Evolutionary conservation across 1,284 basidiomycete species (phyloP).

Genomic region (Xerocomus minutiporus): DNA sequence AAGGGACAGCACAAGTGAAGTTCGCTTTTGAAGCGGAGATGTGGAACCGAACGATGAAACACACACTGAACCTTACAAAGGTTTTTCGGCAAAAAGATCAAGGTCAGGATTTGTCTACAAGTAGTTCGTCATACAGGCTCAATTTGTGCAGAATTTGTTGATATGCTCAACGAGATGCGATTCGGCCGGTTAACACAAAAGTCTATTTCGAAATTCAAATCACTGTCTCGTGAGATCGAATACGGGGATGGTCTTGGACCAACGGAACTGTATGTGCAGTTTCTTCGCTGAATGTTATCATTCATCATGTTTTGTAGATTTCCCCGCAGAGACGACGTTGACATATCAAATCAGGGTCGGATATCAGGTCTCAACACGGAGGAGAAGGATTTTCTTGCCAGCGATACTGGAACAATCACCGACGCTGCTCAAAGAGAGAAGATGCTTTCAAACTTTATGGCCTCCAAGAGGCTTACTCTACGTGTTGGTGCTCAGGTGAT

Average conservation of each 20-base stretch:
- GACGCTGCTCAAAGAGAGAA: conserved; percentile 57
- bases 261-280: conserved; percentile 63
- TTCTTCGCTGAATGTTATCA: conserved; percentile 2
- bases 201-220: conserved; percentile 60
- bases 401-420: conserved; percentile 51
- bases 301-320: conserved; percentile 45
- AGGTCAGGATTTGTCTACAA: conserved; percentile 35
- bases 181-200: conserved; percentile 62
- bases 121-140: neutral
- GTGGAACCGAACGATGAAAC: conserved; percentile 62
- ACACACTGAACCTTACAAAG: conserved; percentile 55
- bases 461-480: conserved; percentile 54
- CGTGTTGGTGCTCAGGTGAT: conserved; percentile 50
- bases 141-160: conserved; percentile 62
- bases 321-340: conserved; percentile 85
- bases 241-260: conserved; percentile 75
- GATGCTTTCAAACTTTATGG: conserved; percentile 73
- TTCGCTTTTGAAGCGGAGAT: conserved; percentile 84
- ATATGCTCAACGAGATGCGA: conserved; percentile 91
- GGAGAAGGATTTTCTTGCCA: conserved; percentile 42
- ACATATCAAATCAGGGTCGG: conserved; percentile 65
- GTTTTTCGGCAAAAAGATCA: conserved; percentile 69
- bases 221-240: conserved; percentile 51
- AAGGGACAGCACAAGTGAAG: conserved; percentile 38
- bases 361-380: conserved; percentile 48